Percentiles rank a stretch among this genome's conserved stretches.
Evolutionary conservation across 352 stramenopile genomes (phyloP).

Genomic region (Globisporangium recalcitrans): DNA sequence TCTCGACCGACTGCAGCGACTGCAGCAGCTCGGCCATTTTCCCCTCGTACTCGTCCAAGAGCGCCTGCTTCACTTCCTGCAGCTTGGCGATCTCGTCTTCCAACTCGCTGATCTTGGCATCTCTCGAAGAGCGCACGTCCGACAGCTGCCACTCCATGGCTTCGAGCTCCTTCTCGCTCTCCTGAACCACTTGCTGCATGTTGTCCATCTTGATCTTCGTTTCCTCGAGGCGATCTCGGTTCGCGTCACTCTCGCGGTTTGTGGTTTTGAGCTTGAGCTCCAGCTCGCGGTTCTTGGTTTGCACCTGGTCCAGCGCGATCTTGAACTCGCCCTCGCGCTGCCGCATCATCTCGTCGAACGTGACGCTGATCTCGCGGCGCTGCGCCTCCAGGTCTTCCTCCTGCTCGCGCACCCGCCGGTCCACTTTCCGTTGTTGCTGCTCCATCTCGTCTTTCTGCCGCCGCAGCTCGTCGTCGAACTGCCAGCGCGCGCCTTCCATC

Average conservation of each 20-base stretch:
- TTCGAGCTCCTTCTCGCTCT: conserved; percentile 67
- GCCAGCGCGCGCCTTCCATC: conserved; percentile 67
- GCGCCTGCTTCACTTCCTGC: conserved; percentile 65
- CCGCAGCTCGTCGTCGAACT: conserved; percentile 71
- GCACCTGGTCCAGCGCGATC: conserved; percentile 32
- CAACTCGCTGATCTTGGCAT: conserved; percentile 58
- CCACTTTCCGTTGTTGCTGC: conserved; percentile 35
- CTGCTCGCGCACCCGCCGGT: conserved; percentile 60
- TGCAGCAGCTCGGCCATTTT: conserved; percentile 84
- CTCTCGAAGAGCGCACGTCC: conserved; percentile 49
- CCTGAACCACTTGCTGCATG: conserved; percentile 46
- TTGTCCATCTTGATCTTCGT: conserved; percentile 65
- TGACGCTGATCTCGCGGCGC: conserved; percentile 61
- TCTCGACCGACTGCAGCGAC: conserved; percentile 76
- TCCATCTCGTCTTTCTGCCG: conserved; percentile 62
- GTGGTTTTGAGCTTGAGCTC: conserved; percentile 55
- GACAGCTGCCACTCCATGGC: conserved; percentile 62
- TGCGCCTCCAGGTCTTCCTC: conserved; percentile 76
- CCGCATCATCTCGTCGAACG: conserved; percentile 76
- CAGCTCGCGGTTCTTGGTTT: conserved; percentile 42
- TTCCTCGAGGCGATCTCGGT: conserved; percentile 41
- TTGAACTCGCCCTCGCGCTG: conserved; percentile 62
- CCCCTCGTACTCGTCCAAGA: conserved; percentile 81
- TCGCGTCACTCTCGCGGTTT: conserved; percentile 35
- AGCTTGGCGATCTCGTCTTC: conserved; percentile 50